A percentile compares a stretch with the other conserved stretches of the same genome.
Evolutionary conservation across 1,284 basidiomycete species (phyloP).

Genomic region (Fomitiporia mediterranea): DNA sequence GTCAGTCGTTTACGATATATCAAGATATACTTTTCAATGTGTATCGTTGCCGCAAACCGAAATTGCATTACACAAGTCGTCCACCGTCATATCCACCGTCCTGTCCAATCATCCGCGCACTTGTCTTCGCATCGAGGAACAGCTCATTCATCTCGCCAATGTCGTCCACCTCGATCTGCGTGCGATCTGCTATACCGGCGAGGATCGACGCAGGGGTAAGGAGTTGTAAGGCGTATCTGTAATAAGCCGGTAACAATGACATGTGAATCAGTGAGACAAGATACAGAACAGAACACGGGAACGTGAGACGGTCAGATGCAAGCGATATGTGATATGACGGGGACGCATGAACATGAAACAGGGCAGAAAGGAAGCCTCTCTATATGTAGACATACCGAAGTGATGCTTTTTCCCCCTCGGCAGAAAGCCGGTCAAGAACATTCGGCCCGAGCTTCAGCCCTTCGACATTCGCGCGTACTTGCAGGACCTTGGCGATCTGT

Average conservation of each 20-base stretch:
- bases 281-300: not conserved
- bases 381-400: constrained; percentile 58
- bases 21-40: no score
- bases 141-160: constrained; percentile 89
- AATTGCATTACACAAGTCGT: not conserved
- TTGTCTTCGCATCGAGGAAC: constrained; percentile 91
- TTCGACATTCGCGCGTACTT: constrained; percentile 83
- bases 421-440: constrained; percentile 79
- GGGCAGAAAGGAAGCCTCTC: not conserved
- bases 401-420: constrained; percentile 80
- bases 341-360: constrained; percentile 10
- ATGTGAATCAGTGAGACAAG: constrained; percentile 7
- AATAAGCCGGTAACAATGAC: constrained; percentile 6
- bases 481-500: constrained; percentile 86
- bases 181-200: constrained; percentile 70
- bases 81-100: constrained; percentile 40
- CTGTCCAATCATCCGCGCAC: constrained; percentile 50
- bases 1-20: no score
- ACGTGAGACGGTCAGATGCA: not conserved
- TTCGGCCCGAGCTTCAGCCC: constrained; percentile 74
- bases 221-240: constrained; percentile 87
- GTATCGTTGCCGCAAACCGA: no score
- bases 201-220: constrained; percentile 92
- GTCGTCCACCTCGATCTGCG: constrained; percentile 82
- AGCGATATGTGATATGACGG: not conserved